phyloP scores from a whole-genome alignment of 2,329 filamentous ascomycete genomes.

The Colletotrichum orbiculare region DNA sequence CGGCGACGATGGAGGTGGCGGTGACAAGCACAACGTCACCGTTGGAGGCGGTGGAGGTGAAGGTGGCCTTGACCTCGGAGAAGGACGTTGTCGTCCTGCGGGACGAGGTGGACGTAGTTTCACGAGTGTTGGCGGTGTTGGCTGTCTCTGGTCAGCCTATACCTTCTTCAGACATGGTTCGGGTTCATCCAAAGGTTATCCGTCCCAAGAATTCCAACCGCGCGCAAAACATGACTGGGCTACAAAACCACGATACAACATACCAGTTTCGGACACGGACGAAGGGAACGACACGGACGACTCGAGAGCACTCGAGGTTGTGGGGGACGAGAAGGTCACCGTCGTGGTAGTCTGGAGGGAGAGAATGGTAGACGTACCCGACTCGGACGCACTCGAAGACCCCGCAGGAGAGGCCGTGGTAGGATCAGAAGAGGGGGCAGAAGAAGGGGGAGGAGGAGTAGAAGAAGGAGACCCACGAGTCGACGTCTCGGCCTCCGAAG shows the following conservation, averaged over 20 bases:
- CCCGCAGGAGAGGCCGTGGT: conserved; percentile 31
- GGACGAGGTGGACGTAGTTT: conserved; percentile 44
- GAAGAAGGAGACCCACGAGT: conserved; percentile 38
- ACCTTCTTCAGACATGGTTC: neutral
- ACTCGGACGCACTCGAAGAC: conserved; percentile 36
- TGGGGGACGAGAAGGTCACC: conserved; percentile 34
- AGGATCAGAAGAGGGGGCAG: conserved; percentile 43
- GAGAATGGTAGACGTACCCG: conserved; percentile 39
- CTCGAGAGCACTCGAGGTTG: conserved; percentile 26
- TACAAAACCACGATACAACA: conserved; percentile 34
- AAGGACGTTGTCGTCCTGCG: conserved; percentile 47
- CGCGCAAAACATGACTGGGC: conserved; percentile 14
- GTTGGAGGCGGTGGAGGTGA: conserved; percentile 58
- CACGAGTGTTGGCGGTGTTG: conserved; percentile 38
- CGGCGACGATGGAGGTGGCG: conserved; percentile 60
- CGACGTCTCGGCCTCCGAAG: conserved; percentile 35
- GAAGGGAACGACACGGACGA: conserved; percentile 6
- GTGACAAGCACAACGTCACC: conserved; percentile 59
- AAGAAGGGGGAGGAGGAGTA: conserved; percentile 42
- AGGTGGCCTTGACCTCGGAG: conserved; percentile 51
- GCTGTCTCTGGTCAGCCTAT: conserved; percentile 29
- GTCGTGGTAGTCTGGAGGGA: conserved; percentile 35
- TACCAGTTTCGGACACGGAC: conserved; percentile 32
- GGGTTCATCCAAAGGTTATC: neutral
- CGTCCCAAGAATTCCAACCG: conserved; percentile 1